These are phyloP conservation scores for Paecilomyces niveus DNA, from an alignment of 2,329 filamentous ascomycete genomes.

Conservation along the genomic window DNA sequence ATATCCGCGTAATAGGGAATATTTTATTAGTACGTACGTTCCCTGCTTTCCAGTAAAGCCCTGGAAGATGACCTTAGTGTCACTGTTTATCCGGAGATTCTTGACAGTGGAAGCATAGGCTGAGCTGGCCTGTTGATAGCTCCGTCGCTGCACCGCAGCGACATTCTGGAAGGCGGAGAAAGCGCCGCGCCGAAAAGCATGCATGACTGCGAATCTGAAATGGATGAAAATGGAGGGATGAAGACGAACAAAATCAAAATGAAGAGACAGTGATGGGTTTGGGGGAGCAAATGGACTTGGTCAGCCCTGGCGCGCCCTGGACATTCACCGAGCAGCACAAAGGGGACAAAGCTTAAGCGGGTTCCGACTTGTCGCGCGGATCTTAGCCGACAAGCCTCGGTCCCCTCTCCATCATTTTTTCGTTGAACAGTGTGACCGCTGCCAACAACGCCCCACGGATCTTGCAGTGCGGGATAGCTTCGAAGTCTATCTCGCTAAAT, in stretches of 20 bases:
- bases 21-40: constrained; percentile 58
- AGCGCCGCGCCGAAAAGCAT: constrained; percentile 71
- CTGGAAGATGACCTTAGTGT: constrained; percentile 95
- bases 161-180: constrained; percentile 61
- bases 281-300: not conserved
- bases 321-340: not conserved
- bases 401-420: not conserved
- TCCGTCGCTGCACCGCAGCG: constrained; percentile 56
- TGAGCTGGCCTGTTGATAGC: constrained; percentile 65
- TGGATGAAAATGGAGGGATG: constrained; percentile 11
- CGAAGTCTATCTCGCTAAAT: not conserved
- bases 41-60: constrained; percentile 97
- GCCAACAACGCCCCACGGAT: not conserved
- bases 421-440: not conserved
- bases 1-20: not conserved
- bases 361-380: not conserved
- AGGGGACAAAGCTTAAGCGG: constrained; percentile 2
- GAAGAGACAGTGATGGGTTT: constrained; percentile 3
- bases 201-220: constrained; percentile 51
- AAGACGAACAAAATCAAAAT: constrained; percentile 9
- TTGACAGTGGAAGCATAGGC: constrained; percentile 66
- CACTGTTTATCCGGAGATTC: constrained; percentile 86
- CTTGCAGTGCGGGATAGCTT: not conserved
- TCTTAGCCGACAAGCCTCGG: not conserved
- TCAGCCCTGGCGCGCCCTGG: not conserved